Conservation (phyloP, 139 green algal species). For the Chlamydomonas eustigma region DNA sequence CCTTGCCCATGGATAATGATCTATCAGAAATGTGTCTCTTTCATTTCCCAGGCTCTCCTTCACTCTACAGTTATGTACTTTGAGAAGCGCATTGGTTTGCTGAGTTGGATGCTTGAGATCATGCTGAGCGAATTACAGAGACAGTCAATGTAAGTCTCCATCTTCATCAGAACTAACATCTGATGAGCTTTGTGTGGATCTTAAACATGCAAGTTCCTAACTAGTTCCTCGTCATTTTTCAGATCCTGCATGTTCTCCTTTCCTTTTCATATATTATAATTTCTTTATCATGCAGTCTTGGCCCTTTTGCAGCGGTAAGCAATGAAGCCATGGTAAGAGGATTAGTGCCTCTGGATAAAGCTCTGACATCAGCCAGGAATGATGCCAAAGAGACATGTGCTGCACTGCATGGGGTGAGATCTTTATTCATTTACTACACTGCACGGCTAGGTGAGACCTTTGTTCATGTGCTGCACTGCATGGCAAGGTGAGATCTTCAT, state of each 20-base stretch:
- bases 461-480: neutral
- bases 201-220: too few species aligned
- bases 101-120: conserved; percentile 40
- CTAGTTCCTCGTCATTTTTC: neutral
- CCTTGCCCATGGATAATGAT: too few species aligned
- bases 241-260: neutral
- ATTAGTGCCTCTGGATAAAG: neutral
- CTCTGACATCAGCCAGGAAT: neutral
- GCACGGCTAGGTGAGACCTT: too few species aligned
- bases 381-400: neutral
- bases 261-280: neutral
- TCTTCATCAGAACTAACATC: too few species aligned
- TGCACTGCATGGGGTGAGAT: neutral
- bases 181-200: too few species aligned
- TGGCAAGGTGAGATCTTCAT: neutral
- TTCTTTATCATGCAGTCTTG: neutral
- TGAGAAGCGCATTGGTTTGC: conserved; percentile 30
- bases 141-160: neutral
- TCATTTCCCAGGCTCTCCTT: neutral
- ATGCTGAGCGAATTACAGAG: conserved; percentile 16
- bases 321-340: neutral
- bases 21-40: too few species aligned
- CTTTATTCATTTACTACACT: too few species aligned
- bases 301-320: neutral
- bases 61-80: conserved; percentile 39